Base-by-base conservation (phyloP, 2,329 filamentous ascomycete genomes). In the Talaromyces rugulosus region DNA sequence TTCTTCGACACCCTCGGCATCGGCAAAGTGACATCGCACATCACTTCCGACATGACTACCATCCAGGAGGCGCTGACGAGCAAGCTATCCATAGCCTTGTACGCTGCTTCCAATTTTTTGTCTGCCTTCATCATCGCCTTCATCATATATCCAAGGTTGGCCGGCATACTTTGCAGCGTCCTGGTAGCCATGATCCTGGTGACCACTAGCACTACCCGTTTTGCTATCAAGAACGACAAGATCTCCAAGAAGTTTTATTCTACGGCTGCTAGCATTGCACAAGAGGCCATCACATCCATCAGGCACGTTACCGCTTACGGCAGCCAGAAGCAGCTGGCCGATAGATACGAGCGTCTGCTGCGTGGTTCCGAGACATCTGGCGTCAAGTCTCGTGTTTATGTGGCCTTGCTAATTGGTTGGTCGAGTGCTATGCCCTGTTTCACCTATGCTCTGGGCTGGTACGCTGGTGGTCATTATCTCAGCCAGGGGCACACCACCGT, bases 281-380 rank as follows among this genome's bases (percentile, higher is more conserved):
- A 98, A 72, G 94, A 99, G 77, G 94, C 97, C 60, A 85, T 99
- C 70, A 92, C 91, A 74, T 96, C 92, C 1, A 89, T 97, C 68
- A 88, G 95, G 65, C 97, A 96, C 72, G 90, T 93, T 7, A 87
- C 91, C 7, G 94, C 95, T 33, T 98, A 96, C 71, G 92, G 92
- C 52, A 97, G 93, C 0, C 93, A 98, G 75, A 89, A 94, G 60
- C 92, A 94, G 66, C 12, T 44, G 40, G 40, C 40, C 11, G 84
- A 84, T 64, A 89, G 94, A 74, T 98, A 98, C 72, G 90, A 96
- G 69, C 73, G 71, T 1, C 90, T 96, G 73, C 81, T 98, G 1
- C 11, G 7, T 28, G 28, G 30, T n/a, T 36, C 36, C 42, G 34
- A 47, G 23, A 44, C 31, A 5, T 18, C 9, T 8, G 56, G 34